Evolutionary conservation across 139 green algal species (phyloP).

Genomic region (Ettlia oleoabundans): DNA sequence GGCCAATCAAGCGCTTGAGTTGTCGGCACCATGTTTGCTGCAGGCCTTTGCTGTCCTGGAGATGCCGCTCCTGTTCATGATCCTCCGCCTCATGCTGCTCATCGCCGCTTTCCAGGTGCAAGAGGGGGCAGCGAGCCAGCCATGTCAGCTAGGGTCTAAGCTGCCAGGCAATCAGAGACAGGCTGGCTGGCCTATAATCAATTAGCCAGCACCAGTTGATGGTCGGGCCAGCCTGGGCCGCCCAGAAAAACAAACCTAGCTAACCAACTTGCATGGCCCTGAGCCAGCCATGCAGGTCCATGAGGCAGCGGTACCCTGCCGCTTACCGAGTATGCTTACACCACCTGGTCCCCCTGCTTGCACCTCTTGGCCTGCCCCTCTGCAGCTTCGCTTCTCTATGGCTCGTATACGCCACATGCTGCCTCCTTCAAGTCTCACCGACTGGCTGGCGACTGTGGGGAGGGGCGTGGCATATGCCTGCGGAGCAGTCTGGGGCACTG

Average conservation of each 20-base stretch:
- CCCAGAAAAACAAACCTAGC: no score
- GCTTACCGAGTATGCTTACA: no score
- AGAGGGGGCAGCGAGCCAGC: background rate
- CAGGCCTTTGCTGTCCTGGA: slow-evolving; percentile 25
- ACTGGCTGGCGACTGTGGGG: background rate
- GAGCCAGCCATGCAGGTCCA: no score
- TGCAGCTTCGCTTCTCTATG: slow-evolving; percentile 30
- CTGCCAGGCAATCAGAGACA: no score
- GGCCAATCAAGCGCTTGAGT: background rate
- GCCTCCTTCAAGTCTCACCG: slow-evolving; percentile 1
- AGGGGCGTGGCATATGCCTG: no score
- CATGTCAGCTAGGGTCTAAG: no score
- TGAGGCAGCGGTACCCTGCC: no score
- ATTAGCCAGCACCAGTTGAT: no score
- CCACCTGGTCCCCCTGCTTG: background rate
- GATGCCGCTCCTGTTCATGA: slow-evolving; percentile 25
- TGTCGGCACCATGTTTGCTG: background rate
- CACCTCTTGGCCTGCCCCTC: background rate
- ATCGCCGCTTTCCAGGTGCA: slow-evolving; percentile 20
- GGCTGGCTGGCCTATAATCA: no score
- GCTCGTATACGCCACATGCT: slow-evolving; percentile 17
- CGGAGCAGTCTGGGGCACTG: no score
- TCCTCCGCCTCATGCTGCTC: slow-evolving; percentile 16
- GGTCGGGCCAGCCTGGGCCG: no score
- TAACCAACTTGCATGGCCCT: no score